Evolutionary conservation across 345 rosid genomes (phyloP), one percentile per base, ranked within the genome.

Genomic region (Gossypioides kirkii): DNA sequence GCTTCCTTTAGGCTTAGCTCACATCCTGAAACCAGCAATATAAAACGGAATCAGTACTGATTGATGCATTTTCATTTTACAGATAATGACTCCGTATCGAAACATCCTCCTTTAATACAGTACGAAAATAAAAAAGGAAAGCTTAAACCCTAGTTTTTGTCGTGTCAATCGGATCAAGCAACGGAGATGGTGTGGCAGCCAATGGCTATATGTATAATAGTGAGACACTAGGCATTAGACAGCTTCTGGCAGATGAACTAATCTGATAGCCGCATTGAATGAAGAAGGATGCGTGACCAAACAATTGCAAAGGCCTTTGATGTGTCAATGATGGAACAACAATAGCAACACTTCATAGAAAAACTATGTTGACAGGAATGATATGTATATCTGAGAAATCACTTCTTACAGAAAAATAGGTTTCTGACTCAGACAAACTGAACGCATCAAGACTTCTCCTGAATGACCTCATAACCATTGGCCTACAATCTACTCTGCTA

Each of bases 271-370:
- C 25, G 71, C 49, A 49, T 63, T n/a, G 14, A 59, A 70, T 73
- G 22, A 20, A 23, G 74, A 45, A 52, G 74, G 38, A 83, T 86
- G 28, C 3, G 28, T 26, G 28, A 26, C 28, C 28, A 26, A 26
- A 2, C 82, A 75, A 58, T 61, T 80, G 79, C 32, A 45, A 41
- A 60, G 84, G 72, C 67, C 69, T 69, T 61, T 78, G 78, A 41
- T 42, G 80, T 43, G 73, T 61, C 9, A 78, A 81, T 25, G 87
- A 80, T 10, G 88, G 84, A 80, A 76, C 83, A 65, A 86, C 77
- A 20, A 81, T 73, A 4, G 86, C 86, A 12, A 77, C 78, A 71
- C 79, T 77, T 81, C 71, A 61, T 55, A 10, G 87, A 75, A 72
- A 79, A 16, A 22, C 61, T 63, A 13, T 46, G 73, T 46, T 78